Evolutionary conservation across 139 green algal species (phyloP), one percentile per base, ranked within the genome.

Genomic region (Desmodesmus armatus): DNA sequence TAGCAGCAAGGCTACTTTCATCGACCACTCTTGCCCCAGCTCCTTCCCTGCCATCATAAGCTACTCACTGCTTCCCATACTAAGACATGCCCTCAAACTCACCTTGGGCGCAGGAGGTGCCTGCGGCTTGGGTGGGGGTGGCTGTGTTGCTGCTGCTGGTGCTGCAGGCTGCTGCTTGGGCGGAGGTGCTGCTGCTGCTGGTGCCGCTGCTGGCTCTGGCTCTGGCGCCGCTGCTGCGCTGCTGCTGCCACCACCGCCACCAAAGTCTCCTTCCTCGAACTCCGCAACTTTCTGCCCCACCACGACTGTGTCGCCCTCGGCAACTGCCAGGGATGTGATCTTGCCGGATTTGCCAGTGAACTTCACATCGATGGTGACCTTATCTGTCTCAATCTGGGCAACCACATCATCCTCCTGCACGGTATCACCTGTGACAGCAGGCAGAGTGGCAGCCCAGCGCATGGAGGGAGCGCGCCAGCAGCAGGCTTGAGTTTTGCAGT

Each of bases 381-480:
- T 99, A 89, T 99, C 97, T 0, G 97, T 99, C 80, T 99, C 97
- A 55, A 99, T 97, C 91, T 99, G 95, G 1, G 96, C 94, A 66
- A 99, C 95, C 13, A 99, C 88, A 62, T 99, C 98, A 82, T 99
- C 97, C 79, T 95, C 93, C 21, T 92, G 89, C 5, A 99, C 94
- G 9, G 86, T 21, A 47, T 99, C 95, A 33, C 96, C 96, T 96
- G 87, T 31, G 83, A 29, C 44, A 47, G 63, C 21, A 43, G 63
- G 41, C 65, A 29, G 40, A 81, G 47, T 33, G 2, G n/a, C 49
- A 63, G 29, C 47, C n/a, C n/a, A n/a, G n/a, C n/a, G n/a, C n/a
- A n/a, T n/a, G n/a, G n/a, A n/a, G n/a, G n/a, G n/a, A n/a, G n/a
- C 49, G 29, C 44, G 53, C 13, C 25, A 40, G 27, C 39, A 51